Conservation (phyloP, 371 early-diverging fungal genomes). For the Mucor velutinosus region DNA sequence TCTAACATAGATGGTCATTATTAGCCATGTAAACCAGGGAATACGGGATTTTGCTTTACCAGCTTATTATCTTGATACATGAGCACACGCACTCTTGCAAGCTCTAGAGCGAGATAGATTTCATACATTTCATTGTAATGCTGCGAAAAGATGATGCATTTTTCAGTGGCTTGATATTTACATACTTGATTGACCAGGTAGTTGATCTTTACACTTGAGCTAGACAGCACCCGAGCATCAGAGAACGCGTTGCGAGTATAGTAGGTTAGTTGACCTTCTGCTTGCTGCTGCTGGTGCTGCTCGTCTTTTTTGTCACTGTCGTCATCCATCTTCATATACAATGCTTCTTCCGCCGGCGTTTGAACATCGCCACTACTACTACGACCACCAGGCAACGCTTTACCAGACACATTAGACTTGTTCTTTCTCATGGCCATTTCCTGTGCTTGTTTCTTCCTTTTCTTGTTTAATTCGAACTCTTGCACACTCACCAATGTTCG, state of each 20-base stretch:
- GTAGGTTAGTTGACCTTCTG: constrained; percentile 14
- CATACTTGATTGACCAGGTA: constrained; percentile 54
- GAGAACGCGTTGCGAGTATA: constrained; percentile 24
- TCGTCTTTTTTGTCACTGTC: background rate
- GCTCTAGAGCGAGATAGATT: constrained; percentile 48
- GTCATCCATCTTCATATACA: background rate
- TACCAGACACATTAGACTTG: background rate
- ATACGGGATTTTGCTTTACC: constrained; percentile 19
- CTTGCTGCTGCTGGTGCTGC: constrained; percentile 1
- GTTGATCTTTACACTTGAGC: constrained; percentile 57
- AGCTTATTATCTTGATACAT: constrained; percentile 54
- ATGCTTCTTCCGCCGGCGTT: background rate
- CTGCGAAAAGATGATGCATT: constrained; percentile 64
- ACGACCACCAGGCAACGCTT: background rate
- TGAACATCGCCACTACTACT: background rate
- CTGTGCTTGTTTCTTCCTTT: background rate
- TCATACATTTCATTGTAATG: constrained; percentile 48
- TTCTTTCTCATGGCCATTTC: background rate
- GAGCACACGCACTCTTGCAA: constrained; percentile 59
- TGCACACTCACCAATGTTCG: constrained; percentile 16
- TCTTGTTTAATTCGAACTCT: background rate
- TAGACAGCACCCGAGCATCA: constrained; percentile 21
- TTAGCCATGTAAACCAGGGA: no score
- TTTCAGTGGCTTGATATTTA: constrained; percentile 45
- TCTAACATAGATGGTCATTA: constrained; percentile 22